Base-by-base conservation (phyloP, 108 stramenopile species). In the Cyclotella baltica region DNA sequence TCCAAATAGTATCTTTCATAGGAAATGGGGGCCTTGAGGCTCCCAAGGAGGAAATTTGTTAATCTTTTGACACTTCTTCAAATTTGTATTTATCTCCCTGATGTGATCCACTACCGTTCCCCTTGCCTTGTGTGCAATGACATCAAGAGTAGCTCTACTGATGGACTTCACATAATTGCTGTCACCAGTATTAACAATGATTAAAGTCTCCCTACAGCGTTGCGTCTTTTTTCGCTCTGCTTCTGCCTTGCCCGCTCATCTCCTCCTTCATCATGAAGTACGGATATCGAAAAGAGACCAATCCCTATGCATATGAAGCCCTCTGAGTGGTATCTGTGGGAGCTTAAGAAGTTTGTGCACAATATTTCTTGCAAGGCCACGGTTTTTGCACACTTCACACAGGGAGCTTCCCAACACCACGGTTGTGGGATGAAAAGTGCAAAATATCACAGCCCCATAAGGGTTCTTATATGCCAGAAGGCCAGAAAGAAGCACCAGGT, bases 281-380 rank as follows among this genome's bases (percentile, higher is more conserved):
- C 53, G 1, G 25, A 22, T 46, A 67, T 28, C 1, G 55, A 66
- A 36, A 76, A 76, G 23, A 11, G 23, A 4, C 67, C 57, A 23
- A 13, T 25, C 11, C 76, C 67, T 22, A 62, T 65, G 64, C 75
- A 76, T 33, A 28, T 47, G 75, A 76, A 82, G 43, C 81, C 76
- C 0, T 3, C 22, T 20, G 51, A 18, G 40, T 73, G 72, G 10
- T 46, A 43, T 19, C 31, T 23, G 0, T 34, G n/a, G 55, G 68
- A 52, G 51, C 58, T 22, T 0, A 46, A 58, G 36, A 58, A 78
- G 66, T 78, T 83, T 27, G 76, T 72, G 53, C 83, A 83, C 36
- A 83, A 83, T 6, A 85, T 51, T 3, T 58, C 75, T 38, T 67
- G 36, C 67, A 62, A 28, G 38, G 5, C 6, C 28, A 76, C 75